Base-by-base conservation (phyloP, 169 alveolate genomes). In the Plasmodium vivax region DNA sequence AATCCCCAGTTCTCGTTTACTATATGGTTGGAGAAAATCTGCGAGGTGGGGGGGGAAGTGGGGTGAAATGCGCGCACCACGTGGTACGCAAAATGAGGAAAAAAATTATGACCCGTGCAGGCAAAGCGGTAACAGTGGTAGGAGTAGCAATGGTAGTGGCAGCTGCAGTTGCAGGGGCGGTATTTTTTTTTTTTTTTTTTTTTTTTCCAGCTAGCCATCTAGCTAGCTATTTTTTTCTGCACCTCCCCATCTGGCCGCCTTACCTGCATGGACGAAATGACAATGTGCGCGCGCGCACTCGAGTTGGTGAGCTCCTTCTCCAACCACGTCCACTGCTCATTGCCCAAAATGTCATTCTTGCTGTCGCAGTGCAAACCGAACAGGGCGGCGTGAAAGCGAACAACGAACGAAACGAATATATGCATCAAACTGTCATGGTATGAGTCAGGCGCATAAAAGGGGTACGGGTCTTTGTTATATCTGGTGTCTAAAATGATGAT, bases 241-340 rank as follows among this genome's bases (percentile, higher is more conserved):
- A 47, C 14, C n/a, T 47, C 6, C 3, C 58, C 58, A 47, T 12
- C 12, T 47, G 58, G 12, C 58, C 58, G 19, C 58, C 68, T 88
- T 77, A 97, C 98, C 95, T 98, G 99, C 8, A 96, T 94, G 8
- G 99, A 97, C 7, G 99, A 97, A 34, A 98, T 96, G 77, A 98
- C 90, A n/a, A 98, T 92, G 51, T 98, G 98, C 12, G 97, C 96
- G 30, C 91, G 95, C 2, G 99, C 98, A 2, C 93, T 93, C 45
- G 99, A 97, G 83, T 97, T 92, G 81, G 96, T 93, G 19, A 98
- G 96, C 82, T 98, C 98, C 30, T 95, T 95, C 92, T 97, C 98
- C 14, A 98, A 94, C 99, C 99, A 98, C 43, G 83, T 36, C 99
- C 99, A 98, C 85, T 98, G 99, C 56, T 96, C 98, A 56, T 95